A percentile compares a stretch with the other conserved stretches of the same genome.
Conservation (phyloP, 176 grass and related monocot genomes). For the Pontederia paniculata region DNA sequence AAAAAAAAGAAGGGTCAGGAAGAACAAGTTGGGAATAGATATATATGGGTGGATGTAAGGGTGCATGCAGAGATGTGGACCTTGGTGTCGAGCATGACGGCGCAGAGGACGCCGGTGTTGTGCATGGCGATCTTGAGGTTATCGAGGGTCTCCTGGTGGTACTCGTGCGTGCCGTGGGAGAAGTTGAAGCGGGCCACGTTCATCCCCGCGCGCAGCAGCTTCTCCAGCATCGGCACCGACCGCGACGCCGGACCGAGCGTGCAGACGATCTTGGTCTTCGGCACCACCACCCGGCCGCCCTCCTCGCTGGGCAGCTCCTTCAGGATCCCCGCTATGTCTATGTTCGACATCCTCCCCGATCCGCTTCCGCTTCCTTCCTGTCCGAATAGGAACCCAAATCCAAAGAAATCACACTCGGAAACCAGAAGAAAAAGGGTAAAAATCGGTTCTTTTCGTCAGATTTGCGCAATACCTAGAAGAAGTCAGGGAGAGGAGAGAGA, state of each 20-base stretch:
- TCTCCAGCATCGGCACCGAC: slow-evolving; percentile 10
- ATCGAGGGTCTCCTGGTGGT: slow-evolving; percentile 6
- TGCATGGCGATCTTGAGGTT: slow-evolving; percentile 4
- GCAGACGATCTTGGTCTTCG: slow-evolving; percentile 10
- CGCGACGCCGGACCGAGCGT: slow-evolving; percentile 5
- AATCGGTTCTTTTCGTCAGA: too few species aligned
- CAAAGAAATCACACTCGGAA: background rate
- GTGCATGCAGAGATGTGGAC: background rate
- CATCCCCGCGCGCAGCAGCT: slow-evolving; percentile 8
- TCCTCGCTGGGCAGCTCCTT: slow-evolving; percentile 1
- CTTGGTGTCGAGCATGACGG: slow-evolving; percentile 18
- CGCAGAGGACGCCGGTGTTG: slow-evolving; percentile 8
- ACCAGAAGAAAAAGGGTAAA: background rate
- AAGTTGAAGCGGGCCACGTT: slow-evolving; percentile 8
- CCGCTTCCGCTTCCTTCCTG: background rate
- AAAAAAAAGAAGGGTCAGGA: background rate
- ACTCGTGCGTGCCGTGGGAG: slow-evolving; percentile 9
- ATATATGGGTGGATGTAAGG: background rate
- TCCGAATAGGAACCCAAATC: background rate
- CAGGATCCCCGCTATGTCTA: background rate
- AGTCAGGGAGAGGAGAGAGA: too few species aligned
- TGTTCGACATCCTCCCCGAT: background rate
- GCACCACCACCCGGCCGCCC: background rate
- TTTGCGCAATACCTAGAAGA: too few species aligned
- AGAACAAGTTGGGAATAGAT: background rate